phyloP scores from a whole-genome alignment of 2,329 filamentous ascomycete genomes.

The Pseudogymnoascus sp. region DNA sequence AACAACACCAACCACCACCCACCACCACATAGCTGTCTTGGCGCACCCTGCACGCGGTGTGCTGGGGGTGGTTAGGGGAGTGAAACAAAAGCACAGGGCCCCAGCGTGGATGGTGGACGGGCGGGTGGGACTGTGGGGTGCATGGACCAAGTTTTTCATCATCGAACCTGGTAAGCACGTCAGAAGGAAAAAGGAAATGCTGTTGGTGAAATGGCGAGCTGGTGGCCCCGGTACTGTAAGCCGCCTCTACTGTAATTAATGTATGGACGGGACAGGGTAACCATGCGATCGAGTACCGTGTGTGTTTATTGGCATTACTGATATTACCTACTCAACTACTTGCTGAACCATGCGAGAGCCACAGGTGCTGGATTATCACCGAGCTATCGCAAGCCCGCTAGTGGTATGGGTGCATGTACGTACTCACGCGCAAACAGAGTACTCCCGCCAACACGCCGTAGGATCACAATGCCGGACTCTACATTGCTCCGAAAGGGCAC shows the following conservation, averaged over 20 bases:
- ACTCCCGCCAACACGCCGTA: background rate
- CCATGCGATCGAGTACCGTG: too few species aligned
- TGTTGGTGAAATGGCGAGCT: background rate
- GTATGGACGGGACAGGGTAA: too few species aligned
- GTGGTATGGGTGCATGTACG: too few species aligned
- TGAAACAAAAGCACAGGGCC: background rate
- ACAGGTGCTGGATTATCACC: too few species aligned
- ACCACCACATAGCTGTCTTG: background rate
- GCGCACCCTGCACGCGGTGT: constrained; percentile 1
- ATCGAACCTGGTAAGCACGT: constrained; percentile 1
- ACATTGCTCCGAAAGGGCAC: background rate
- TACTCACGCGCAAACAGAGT: background rate
- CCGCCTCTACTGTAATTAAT: too few species aligned
- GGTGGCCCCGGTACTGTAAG: too few species aligned
- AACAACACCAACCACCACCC: background rate
- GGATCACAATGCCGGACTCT: background rate
- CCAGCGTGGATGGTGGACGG: too few species aligned
- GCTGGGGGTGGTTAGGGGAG: too few species aligned
- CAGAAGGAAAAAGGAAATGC: constrained; percentile 1
- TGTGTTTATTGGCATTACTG: too few species aligned
- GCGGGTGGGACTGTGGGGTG: constrained; percentile 1
- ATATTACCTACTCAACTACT: too few species aligned
- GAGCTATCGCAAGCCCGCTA: too few species aligned
- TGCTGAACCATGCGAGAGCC: too few species aligned
- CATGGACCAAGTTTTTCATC: background rate